Evolutionary conservation across 345 rosid species (phyloP).

Genomic region (Brassica napus): Da-Ae NC_063450.1:44640501-44641000

Average conservation of each 20-base stretch:
- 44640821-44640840: slow-evolving; percentile 43
- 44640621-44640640: slow-evolving; percentile 76
- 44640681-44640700: slow-evolving; percentile 87
- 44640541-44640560: slow-evolving; percentile 85
- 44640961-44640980: slow-evolving; percentile 79
- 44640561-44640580: slow-evolving; percentile 71
- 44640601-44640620: slow-evolving; percentile 84
- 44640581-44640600: slow-evolving; percentile 89
- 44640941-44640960: slow-evolving; percentile 73
- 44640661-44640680: slow-evolving; percentile 63
- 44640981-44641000: slow-evolving; percentile 97
- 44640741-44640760: slow-evolving; percentile 80
- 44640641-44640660: slow-evolving; percentile 76
- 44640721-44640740: slow-evolving; percentile 77
- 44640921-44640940: slow-evolving; percentile 73
- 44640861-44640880: slow-evolving; percentile 60
- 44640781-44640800: slow-evolving; percentile 74
- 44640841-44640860: slow-evolving; percentile 59
- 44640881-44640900: slow-evolving; percentile 71
- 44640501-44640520: slow-evolving; percentile 85
- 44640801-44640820: slow-evolving; percentile 67
- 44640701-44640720: slow-evolving; percentile 72
- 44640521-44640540: slow-evolving; percentile 75
- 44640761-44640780: slow-evolving; percentile 79
- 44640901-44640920: slow-evolving; percentile 87